A percentile compares a stretch with the other conserved stretches of the same genome.
Conservation (phyloP, 176 grass and related monocot species). For the Oryza rufipogon region DNA sequence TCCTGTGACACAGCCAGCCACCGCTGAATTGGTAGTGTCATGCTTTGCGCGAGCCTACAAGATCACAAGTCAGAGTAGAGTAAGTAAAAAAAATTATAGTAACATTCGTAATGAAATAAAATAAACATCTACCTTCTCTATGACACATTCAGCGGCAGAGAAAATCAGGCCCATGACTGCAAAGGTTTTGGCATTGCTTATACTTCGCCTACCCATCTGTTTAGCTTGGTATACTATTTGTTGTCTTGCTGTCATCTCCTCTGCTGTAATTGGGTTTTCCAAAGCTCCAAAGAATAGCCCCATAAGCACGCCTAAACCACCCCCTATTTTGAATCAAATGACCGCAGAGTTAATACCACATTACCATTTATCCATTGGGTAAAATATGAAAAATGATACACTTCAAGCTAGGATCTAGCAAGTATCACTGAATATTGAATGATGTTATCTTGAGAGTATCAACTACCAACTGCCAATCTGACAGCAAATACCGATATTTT, state of each 20-base stretch:
- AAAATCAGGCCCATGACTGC: constrained; percentile 91
- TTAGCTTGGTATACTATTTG: constrained; percentile 84
- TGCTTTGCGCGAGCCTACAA: constrained; percentile 84
- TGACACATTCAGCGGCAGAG: constrained; percentile 85
- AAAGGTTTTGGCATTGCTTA: constrained; percentile 86
- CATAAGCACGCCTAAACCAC: constrained; percentile 88
- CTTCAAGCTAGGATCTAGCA: background rate
- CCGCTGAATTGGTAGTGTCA: constrained; percentile 83
- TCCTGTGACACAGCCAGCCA: constrained; percentile 92
- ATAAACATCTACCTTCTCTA: constrained; percentile 69
- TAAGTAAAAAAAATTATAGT: constrained; percentile 20
- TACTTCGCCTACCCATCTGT: constrained; percentile 91
- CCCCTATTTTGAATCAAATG: constrained; percentile 59
- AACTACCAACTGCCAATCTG: constrained; percentile 35
- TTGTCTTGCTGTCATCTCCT: constrained; percentile 82
- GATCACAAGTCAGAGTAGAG: constrained; percentile 24
- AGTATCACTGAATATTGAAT: background rate
- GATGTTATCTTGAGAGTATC: background rate
- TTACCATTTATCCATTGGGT: constrained; percentile 13
- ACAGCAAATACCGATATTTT: constrained; percentile 17
- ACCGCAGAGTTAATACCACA: constrained; percentile 29
- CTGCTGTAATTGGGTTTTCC: constrained; percentile 76
- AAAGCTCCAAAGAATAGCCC: constrained; percentile 89
- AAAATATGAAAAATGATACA: background rate
- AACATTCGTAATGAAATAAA: background rate